Evolutionary conservation across 345 rosid species (phyloP), one percentile per base, ranked within the genome.

Genomic region (Nephelium lappaceum): DNA sequence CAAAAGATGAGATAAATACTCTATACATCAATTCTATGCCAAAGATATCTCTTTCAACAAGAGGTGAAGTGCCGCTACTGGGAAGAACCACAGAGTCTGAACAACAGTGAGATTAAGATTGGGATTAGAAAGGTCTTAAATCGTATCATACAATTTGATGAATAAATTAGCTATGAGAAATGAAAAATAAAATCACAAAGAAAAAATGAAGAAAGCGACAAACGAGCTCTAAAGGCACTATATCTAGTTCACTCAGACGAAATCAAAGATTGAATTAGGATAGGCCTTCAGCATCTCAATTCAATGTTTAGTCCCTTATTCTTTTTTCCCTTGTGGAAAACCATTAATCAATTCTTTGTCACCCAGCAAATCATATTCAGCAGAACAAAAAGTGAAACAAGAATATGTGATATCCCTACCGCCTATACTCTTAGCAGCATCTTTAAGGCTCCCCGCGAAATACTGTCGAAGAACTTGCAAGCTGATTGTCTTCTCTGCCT

Each of bases 371-470:
- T n/a, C 43, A 63, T 36, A 63, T 38, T 62, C 49, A 49, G 5
- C 62, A 27, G 36, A 72, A 27, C 23, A 43, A 73, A 31, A 55
- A 41, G 8, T 42, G 55, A 69, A 69, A 47, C 66, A 72, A 75
- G 19, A 73, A 69, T 36, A 61, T 21, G 58, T 61, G 66, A 74
- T 77, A 63, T 84, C 76, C 93, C 78, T 91, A 95, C 98, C 98
- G 4, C 98, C 98, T 81, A 95, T 88, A 77, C 91, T 92, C 84
- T 92, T 93, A 64, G 98, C 99, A 73, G 98, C 99, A 87, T 95
- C 98, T 80, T 93, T 92, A 70, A 95, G 99, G 86, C 98, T 95
- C 80, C 99, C 99, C 0, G 98, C 92, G 68, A 93, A 95, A 84
- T 95, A 83, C 43, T 93, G 98, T 72, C 87, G 90, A 68, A 95